Percentiles rank a stretch among this genome's conserved stretches.
phyloP scores from a whole-genome alignment of 352 stramenopile species.

The Peronosclerospora sorghi region DNA sequence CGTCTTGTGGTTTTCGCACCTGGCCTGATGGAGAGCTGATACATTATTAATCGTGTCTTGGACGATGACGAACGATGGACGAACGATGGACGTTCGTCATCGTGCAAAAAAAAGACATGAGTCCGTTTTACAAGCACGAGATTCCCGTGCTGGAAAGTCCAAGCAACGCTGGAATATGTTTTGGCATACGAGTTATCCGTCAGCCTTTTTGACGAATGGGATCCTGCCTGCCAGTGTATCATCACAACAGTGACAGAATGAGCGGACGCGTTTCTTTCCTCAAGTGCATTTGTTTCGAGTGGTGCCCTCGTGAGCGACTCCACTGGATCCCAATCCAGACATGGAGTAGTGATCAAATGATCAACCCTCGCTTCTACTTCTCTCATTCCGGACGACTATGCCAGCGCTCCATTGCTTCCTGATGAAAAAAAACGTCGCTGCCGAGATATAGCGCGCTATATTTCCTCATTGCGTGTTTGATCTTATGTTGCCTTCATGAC shows the following conservation, averaged over 20 bases:
- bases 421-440: too few species aligned
- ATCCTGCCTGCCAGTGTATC: conserved; percentile 12
- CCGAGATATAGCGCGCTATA: too few species aligned
- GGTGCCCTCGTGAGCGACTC: conserved; percentile 37
- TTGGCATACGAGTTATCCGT: conserved; percentile 54
- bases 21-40: too few species aligned
- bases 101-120: conserved; percentile 19
- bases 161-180: too few species aligned
- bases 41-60: too few species aligned
- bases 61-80: too few species aligned
- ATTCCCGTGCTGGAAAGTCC: too few species aligned
- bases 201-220: conserved; percentile 45
- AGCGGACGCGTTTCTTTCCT: neutral
- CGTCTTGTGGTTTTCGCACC: too few species aligned
- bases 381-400: conserved; percentile 19
- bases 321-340: conserved; percentile 1
- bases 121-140: conserved; percentile 38
- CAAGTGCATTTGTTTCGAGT: conserved; percentile 6
- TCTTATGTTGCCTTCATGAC: conserved; percentile 17
- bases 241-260: neutral
- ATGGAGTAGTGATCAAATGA: neutral
- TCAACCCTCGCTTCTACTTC: conserved; percentile 3
- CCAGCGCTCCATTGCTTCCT: too few species aligned
- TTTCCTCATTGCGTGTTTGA: neutral
- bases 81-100: too few species aligned